Conservation (phyloP, 768 basidiomycete species). For the Imleria badia region DNA sequence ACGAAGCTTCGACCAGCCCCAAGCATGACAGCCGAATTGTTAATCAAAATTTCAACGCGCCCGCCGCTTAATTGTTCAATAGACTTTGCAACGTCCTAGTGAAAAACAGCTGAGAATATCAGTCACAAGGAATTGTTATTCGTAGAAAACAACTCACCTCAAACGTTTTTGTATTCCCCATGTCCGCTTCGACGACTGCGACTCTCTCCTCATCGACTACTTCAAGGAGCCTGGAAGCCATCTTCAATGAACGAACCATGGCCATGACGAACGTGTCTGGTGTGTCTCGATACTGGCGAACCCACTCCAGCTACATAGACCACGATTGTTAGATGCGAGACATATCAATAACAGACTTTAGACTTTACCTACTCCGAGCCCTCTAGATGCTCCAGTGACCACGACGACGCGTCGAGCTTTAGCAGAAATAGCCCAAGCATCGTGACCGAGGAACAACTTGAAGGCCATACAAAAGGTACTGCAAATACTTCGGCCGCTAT, state of each 20-base stretch:
- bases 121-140: neutral
- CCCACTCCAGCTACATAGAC: neutral
- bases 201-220: neutral
- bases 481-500: neutral
- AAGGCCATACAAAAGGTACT: neutral
- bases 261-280: neutral
- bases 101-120: neutral
- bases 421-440: neutral
- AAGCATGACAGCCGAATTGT: constrained; percentile 1
- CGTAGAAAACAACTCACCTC: neutral
- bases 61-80: neutral
- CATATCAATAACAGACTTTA: neutral
- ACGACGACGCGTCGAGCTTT: neutral
- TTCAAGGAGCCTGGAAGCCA: neutral
- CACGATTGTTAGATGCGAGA: neutral
- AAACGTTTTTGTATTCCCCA: neutral
- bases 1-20: constrained; percentile 1
- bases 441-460: neutral
- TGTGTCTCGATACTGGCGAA: neutral
- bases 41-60: neutral
- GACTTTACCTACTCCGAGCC: neutral
- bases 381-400: constrained; percentile 9
- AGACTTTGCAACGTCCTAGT: neutral
- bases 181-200: constrained; percentile 3
- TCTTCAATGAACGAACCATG: constrained; percentile 1